Evolutionary conservation across 352 stramenopile species (phyloP).

Genomic region (Labyrinthula sp.): DNA sequence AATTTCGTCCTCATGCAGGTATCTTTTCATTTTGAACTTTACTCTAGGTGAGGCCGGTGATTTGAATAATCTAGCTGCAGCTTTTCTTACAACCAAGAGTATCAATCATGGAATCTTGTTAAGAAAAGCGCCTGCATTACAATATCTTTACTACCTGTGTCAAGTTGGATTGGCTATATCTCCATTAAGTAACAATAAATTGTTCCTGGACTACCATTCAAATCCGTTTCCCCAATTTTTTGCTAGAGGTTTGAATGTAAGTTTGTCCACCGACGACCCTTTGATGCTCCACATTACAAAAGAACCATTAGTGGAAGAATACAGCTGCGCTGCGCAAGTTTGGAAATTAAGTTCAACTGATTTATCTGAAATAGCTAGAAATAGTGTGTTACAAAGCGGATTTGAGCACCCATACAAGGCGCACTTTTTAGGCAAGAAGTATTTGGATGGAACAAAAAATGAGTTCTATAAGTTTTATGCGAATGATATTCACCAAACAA

Average conservation of each 20-base stretch:
- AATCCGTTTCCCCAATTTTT: slow-evolving; percentile 85
- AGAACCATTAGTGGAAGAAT: slow-evolving; percentile 85
- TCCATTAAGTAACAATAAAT: slow-evolving; percentile 75
- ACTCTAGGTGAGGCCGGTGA: slow-evolving; percentile 93
- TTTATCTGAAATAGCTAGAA: slow-evolving; percentile 90
- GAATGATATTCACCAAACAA: slow-evolving; percentile 74
- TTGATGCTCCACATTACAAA: slow-evolving; percentile 96
- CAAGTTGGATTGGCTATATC: slow-evolving; percentile 72
- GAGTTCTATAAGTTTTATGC: slow-evolving; percentile 22
- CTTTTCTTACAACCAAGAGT: slow-evolving; percentile 59
- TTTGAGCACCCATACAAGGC: slow-evolving; percentile 91
- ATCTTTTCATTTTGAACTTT: no score
- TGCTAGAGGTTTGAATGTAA: slow-evolving; percentile 83
- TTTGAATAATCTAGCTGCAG: slow-evolving; percentile 73
- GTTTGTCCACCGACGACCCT: slow-evolving; percentile 90
- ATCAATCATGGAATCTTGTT: slow-evolving; percentile 98
- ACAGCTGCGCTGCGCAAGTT: slow-evolving; percentile 64
- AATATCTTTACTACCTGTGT: slow-evolving; percentile 95
- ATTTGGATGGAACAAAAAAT: slow-evolving; percentile 38
- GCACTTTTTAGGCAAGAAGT: slow-evolving; percentile 81
- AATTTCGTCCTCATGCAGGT: slow-evolving; percentile 90
- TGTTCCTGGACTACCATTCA: slow-evolving; percentile 78
- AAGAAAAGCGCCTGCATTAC: slow-evolving; percentile 75
- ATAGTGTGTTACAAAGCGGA: slow-evolving; percentile 88
- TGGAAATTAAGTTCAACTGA: slow-evolving; percentile 85